Base-by-base conservation (phyloP, 2,329 filamentous ascomycete species). In the Pseudogymnoascus sp. region DNA sequence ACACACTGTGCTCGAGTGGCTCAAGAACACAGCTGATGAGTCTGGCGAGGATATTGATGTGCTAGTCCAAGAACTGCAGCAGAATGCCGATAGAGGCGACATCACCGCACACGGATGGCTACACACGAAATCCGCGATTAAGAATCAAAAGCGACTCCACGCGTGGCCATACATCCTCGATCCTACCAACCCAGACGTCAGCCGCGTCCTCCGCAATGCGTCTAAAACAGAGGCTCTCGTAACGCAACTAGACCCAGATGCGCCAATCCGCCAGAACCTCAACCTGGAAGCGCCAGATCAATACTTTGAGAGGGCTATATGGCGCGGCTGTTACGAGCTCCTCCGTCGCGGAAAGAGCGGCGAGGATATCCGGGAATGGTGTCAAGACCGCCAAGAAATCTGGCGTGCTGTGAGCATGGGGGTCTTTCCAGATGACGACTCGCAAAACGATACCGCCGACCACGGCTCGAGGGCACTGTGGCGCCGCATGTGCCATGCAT, bases 281-380 rank as follows among this genome's bases (percentile, higher is more conserved):
- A 85, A 82, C 60, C 79, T 97, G 42, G 89, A 96, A 72, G 84
- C 87, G 23, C 86, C 93, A 70, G 95, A 99, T 72, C 87, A 91
- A 67, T 93, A 88, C 70, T 95, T 93, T 66, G 95, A 99, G 77
- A 85, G 88, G 62, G 89, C 92, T 2, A 90, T 96, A 56, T 97
- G 95, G 93, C 82, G 93, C 65, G 89, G 90, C n/a, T 95, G 91
- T 76, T 97, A 92, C 79, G 91, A 96, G 74, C 90, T 96, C 80
- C 80, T 99, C 61, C 87, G 93, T 59, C 86, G 92, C 53, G 95
- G 95, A n/a, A 87, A 86, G 68, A 85, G 82, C 65, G 85, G 89
- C 77, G 77, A 83, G 7, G 84, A 89, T 38, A 89, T 97, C 66
- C 84, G 86, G 62, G 89, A 93, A 59, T 97, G 92, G 91, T 96